Conservation (phyloP, 352 stramenopile genomes). For the Phytopythium delawarense region DNA sequence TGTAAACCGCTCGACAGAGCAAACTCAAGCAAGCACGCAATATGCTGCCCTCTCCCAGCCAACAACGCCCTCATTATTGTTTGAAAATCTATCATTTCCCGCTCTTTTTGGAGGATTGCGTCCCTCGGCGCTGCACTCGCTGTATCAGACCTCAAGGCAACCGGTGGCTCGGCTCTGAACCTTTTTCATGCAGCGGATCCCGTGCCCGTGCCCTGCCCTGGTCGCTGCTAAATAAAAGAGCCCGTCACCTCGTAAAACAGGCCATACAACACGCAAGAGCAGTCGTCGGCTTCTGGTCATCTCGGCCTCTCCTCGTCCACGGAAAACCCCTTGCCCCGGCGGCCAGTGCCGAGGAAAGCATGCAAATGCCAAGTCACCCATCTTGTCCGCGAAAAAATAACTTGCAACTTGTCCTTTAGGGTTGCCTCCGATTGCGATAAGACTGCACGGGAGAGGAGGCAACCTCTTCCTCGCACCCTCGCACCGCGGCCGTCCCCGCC, state of each 20-base stretch:
- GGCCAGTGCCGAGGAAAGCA: background rate
- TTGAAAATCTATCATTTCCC: background rate
- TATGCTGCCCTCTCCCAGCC: background rate
- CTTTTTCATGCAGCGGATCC: background rate
- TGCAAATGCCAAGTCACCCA: background rate
- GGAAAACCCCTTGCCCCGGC: background rate
- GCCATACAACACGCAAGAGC: background rate
- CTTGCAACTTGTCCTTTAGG: background rate
- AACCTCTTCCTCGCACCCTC: background rate
- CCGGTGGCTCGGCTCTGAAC: background rate
- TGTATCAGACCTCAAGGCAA: background rate
- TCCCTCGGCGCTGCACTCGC: background rate
- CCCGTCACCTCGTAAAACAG: background rate
- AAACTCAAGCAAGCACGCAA: background rate
- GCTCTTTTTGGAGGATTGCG: background rate
- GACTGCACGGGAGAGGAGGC: background rate
- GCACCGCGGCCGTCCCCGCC: constrained; percentile 27
- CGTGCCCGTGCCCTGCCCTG: constrained; percentile 4
- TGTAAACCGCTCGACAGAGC: background rate
- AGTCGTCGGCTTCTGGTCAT: background rate
- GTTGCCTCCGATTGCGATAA: background rate
- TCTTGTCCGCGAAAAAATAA: background rate
- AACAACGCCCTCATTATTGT: background rate
- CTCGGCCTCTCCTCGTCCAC: background rate
- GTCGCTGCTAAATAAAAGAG: background rate